Evolutionary conservation across 129 eudicot genomes (phyloP).

Genomic region (Dittrichia graveolens): DNA sequence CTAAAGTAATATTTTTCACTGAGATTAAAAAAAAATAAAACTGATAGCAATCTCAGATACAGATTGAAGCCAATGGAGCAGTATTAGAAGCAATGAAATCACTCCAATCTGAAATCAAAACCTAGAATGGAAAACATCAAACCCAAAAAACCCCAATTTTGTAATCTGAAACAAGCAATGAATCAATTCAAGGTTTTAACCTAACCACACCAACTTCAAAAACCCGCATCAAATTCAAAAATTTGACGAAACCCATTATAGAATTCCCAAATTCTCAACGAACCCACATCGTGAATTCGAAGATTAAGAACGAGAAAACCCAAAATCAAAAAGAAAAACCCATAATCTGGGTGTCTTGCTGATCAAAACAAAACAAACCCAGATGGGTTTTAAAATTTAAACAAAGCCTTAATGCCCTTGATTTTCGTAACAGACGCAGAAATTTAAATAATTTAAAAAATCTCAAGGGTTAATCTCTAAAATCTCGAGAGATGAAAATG

Average conservation of each 20-base stretch:
- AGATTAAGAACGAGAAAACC: conserved; percentile 6
- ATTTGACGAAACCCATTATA: conserved; percentile 32
- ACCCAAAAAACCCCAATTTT: conserved; percentile 20
- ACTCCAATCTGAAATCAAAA: conserved; percentile 7
- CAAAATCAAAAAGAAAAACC: conserved; percentile 15
- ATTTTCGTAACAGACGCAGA: conserved; percentile 20
- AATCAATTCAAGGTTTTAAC: conserved; percentile 31
- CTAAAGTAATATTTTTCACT: neutral
- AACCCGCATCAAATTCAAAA: conserved; percentile 38
- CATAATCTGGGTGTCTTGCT: conserved; percentile 34
- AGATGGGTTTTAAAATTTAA: conserved; percentile 29
- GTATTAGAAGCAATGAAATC: neutral
- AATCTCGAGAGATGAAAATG: conserved; percentile 11
- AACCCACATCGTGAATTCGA: conserved; percentile 41
- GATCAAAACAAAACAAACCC: conserved; percentile 35
- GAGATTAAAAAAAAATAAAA: conserved; percentile 1
- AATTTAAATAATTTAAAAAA: neutral
- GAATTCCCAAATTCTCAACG: conserved; percentile 25
- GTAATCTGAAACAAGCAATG: neutral
- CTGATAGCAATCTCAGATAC: conserved; percentile 12
- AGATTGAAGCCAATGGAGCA: conserved; percentile 21
- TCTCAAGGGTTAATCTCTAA: neutral
- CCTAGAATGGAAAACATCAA: conserved; percentile 14
- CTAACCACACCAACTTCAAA: conserved; percentile 40
- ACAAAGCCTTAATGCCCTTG: conserved; percentile 19